Conservation (phyloP, 306 rosid species). For the Cucumis hystrix region DNA sequence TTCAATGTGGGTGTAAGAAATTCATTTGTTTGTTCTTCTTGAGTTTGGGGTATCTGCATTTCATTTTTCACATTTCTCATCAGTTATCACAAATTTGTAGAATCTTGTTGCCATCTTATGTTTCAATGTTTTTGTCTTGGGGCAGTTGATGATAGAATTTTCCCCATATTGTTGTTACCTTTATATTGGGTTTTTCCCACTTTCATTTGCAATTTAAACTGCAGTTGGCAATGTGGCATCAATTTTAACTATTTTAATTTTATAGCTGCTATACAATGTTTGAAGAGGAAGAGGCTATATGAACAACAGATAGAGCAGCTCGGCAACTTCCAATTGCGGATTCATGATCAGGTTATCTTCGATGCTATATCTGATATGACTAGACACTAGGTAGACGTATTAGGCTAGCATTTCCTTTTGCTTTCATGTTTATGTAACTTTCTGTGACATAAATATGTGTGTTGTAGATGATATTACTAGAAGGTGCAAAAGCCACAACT, state of each 20-base stretch:
- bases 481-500: conserved; percentile 98
- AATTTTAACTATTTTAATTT: not conserved
- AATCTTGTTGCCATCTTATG: not conserved
- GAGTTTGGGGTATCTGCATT: not conserved
- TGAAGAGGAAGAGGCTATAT: conserved; percentile 86
- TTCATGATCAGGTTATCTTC: conserved; percentile 78
- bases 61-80: not conserved
- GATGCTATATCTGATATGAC: not conserved
- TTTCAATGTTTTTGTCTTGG: not conserved
- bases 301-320: conserved; percentile 97
- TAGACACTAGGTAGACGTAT: not conserved
- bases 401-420: not conserved
- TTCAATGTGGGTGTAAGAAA: not conserved
- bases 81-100: not conserved
- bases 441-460: not conserved
- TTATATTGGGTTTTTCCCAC: not conserved
- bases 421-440: not conserved
- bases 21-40: not conserved
- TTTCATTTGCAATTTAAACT: not conserved
- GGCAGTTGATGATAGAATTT: not conserved
- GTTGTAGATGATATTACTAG: conserved; percentile 86
- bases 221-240: not conserved
- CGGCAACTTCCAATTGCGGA: conserved; percentile 93
- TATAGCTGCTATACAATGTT: conserved; percentile 92
- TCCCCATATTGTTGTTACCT: not conserved